Conservation (phyloP, 306 rosid species). For the Myrica gale region DNA sequence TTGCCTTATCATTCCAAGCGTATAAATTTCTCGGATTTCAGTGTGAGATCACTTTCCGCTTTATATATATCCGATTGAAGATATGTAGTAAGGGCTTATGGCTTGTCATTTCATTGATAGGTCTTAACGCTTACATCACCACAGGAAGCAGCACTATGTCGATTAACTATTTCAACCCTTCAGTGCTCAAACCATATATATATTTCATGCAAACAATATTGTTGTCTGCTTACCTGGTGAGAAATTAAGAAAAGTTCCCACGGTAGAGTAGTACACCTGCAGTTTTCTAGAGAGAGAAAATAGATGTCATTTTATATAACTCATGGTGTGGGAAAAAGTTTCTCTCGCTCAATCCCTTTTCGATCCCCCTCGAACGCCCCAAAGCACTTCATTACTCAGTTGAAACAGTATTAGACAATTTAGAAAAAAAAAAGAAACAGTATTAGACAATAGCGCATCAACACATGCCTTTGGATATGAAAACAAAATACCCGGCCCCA, state of each 20-base stretch:
- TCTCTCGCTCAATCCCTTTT: too few relatives aligned
- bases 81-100: conserved; percentile 15
- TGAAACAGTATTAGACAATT: too few relatives aligned
- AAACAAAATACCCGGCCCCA: too few relatives aligned
- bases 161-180: conserved; percentile 23
- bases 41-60: conserved; percentile 11
- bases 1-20: conserved; percentile 29
- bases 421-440: too few relatives aligned
- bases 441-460: too few relatives aligned
- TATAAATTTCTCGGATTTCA: conserved; percentile 14
- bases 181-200: conserved; percentile 37
- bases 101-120: conserved; percentile 35
- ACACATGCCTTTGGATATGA: too few relatives aligned
- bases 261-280: neutral
- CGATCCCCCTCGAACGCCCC: too few relatives aligned
- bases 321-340: too few relatives aligned
- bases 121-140: conserved; percentile 23
- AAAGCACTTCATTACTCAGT: too few relatives aligned
- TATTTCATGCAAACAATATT: conserved; percentile 16
- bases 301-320: neutral
- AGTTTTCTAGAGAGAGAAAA: neutral
- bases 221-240: conserved; percentile 20
- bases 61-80: conserved; percentile 29
- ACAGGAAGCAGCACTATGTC: conserved; percentile 27
- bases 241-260: neutral